Evolutionary conservation across 2,329 filamentous ascomycete species (phyloP), one percentile per base, ranked within the genome.

Genomic region (Dactylonectria macrodidyma): DNA sequence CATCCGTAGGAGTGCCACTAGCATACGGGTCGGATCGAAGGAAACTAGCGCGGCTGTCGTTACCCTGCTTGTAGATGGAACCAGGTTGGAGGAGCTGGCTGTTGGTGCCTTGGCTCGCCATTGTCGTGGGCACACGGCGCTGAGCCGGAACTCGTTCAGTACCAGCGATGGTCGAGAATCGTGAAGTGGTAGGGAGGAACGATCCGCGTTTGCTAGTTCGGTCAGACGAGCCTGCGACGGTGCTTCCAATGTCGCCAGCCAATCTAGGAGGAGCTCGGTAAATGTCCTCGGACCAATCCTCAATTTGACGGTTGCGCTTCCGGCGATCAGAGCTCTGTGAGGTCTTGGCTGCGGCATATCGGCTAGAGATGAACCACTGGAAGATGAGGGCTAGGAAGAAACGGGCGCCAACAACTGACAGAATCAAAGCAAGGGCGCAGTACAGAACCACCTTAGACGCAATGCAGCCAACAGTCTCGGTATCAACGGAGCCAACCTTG

Each of bases 211-310:
- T 97, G 87, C 88, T 94, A 62, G 85, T 87, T 59, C 93, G 89
- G 71, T 95, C 94, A 46, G 88, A 62, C 5, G 64, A 90, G 58
- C 84, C 82, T 11, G 86, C 87, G 67, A 90, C 88, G 57, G 89
- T 91, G 76, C 89, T 92, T 66, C 89, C 88, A 48, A 92, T 84
- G 75, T 97, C 90, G 19, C 90, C 96, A 3, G 92, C 89, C 71
- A 98, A 86, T 72, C 95, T 93, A 62, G 92, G 91, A 26, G 95
- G 94, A 3, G 95, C 93, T 50, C 95, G 93, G 81, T 99, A 98
- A 75, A 99, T 99, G 78, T 99, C 96, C 72, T 98, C 94, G 14
- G 92, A 92, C 96, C 96, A 99, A 76, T 98, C 95, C 81, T 99
- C 96, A 72, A 99, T 99, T 83, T 98, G 95, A 74, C 92, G 91